A percentile compares a stretch with the other conserved stretches of the same genome.
phyloP scores from a whole-genome alignment of 1,284 basidiomycete species.

The Somion occarium region DNA sequence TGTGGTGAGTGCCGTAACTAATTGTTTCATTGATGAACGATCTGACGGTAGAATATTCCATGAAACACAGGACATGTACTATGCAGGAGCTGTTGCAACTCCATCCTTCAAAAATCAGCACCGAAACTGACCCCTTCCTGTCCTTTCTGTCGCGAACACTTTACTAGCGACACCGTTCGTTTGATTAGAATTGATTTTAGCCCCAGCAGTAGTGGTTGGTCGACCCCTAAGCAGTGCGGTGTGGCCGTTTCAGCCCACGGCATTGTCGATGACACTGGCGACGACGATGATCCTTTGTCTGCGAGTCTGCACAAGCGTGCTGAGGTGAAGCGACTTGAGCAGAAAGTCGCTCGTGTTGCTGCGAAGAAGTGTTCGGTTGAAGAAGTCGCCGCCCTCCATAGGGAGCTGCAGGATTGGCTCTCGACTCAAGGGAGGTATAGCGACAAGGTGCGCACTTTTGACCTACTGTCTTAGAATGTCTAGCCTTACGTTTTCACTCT shows the following conservation, averaged over 20 bases:
- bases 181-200: slow-evolving; percentile 72
- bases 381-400: slow-evolving; percentile 68
- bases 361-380: slow-evolving; percentile 83
- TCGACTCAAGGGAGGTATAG: slow-evolving; percentile 51
- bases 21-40: slow-evolving; percentile 16
- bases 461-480: slow-evolving; percentile 8
- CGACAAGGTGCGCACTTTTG: slow-evolving; percentile 45
- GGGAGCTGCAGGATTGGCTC: slow-evolving; percentile 71
- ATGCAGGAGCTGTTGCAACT: slow-evolving; percentile 67
- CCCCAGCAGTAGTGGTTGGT: slow-evolving; percentile 50
- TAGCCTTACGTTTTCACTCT: slow-evolving; percentile 6
- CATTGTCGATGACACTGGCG: slow-evolving; percentile 24
- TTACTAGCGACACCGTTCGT: slow-evolving; percentile 58
- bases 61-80: slow-evolving; percentile 61
- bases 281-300: slow-evolving; percentile 43
- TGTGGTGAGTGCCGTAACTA: slow-evolving; percentile 48
- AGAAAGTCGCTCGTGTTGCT: slow-evolving; percentile 71
- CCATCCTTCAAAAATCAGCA: slow-evolving; percentile 73
- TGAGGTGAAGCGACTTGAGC: slow-evolving; percentile 64
- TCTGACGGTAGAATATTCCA: slow-evolving; percentile 9
- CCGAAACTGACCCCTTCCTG: slow-evolving; percentile 62
- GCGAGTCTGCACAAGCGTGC: slow-evolving; percentile 41
- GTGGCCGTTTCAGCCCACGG: slow-evolving; percentile 40
- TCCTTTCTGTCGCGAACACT: slow-evolving; percentile 76
- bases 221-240: slow-evolving; percentile 50